Conservation (phyloP, 2,329 filamentous ascomycete species). For the Ampelomyces quisqualis region DNA sequence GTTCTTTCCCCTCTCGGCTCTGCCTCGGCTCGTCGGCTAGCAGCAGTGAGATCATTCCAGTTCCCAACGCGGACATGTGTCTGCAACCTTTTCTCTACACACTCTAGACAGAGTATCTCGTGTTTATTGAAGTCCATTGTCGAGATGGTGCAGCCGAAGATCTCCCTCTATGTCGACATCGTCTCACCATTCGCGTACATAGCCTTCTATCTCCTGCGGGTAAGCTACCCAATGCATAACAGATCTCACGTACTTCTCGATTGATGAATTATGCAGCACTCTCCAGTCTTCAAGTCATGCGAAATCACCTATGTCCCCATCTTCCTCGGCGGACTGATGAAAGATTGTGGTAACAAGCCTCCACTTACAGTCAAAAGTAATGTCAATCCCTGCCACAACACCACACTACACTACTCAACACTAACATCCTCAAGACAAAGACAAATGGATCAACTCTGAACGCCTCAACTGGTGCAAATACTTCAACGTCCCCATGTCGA, state of each 20-base stretch:
- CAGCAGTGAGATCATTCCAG: slow-evolving; percentile 6
- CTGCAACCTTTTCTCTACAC: background rate
- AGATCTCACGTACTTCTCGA: background rate
- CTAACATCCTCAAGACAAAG: slow-evolving; percentile 54
- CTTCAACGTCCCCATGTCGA: slow-evolving; percentile 57
- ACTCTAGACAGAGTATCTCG: background rate
- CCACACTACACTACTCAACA: background rate
- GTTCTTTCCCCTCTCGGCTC: background rate
- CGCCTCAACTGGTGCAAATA: slow-evolving; percentile 55
- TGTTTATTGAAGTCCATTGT: background rate
- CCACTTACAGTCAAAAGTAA: slow-evolving; percentile 60
- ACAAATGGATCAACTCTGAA: slow-evolving; percentile 57
- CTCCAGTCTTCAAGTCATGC: slow-evolving; percentile 56
- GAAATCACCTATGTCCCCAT: slow-evolving; percentile 61
- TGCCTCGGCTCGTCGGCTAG: slow-evolving; percentile 5
- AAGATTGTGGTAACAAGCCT: slow-evolving; percentile 55
- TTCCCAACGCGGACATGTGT: background rate
- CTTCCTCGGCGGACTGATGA: slow-evolving; percentile 61
- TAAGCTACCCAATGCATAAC: slow-evolving; percentile 35
- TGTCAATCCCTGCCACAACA: background rate
- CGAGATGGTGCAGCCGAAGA: slow-evolving; percentile 50
- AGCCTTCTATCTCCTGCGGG: slow-evolving; percentile 58
- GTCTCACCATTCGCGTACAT: slow-evolving; percentile 63
- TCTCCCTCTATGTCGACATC: slow-evolving; percentile 61
- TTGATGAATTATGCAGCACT: slow-evolving; percentile 48